Base-by-base conservation (phyloP, 2,329 filamentous ascomycete species). In the Lasiodiplodia theobromae region DNA sequence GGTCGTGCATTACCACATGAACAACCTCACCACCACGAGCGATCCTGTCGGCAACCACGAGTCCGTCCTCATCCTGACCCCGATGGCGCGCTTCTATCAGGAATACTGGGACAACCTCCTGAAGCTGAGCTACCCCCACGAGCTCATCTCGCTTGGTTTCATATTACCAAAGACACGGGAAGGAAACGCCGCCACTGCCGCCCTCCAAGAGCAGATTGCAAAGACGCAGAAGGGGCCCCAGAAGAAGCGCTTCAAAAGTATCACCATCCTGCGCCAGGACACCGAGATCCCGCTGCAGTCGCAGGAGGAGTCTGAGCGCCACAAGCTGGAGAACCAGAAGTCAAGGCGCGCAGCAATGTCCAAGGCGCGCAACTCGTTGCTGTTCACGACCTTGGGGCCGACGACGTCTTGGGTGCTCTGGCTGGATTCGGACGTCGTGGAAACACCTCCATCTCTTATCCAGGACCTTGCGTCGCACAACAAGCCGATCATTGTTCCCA, bases 401-500 rank as follows among this genome's bases (percentile, higher is more conserved):
- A 87, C 89, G 14, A 97, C 94, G 0, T 96, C 93, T 0, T 99
- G 96, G 96, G 94, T 99, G 40, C 86, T 99, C 28, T 99, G 96
- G 96, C 86, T 99, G 37, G 96, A 99, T 77, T 87, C 90, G 47
- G 96, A 99, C 79, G 91, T 99, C 71, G 78, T 99, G 73, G 96
- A 99, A 82, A 93, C 93, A 4, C 96, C 95, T 0, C 84, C 89
- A 0, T 87, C 89, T 2, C 84, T 99, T 63, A 97, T 99, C 72
- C 93, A 99, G 78, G 96, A 99, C 77, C 87, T 99, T 23, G 94
- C 96, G 3, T 81, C 85, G 10, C 93, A 96, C 80, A 88, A 98
- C 81, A 93, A 96, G 81, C 87, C 93, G n/a, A 88, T 99, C 71
- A 92, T 98, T 67, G 94, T 94, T 0, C 93, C 96, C 64, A 99